Conservation (phyloP, 495 filamentous ascomycete species). For the Tetracladium setigerum region DNA sequence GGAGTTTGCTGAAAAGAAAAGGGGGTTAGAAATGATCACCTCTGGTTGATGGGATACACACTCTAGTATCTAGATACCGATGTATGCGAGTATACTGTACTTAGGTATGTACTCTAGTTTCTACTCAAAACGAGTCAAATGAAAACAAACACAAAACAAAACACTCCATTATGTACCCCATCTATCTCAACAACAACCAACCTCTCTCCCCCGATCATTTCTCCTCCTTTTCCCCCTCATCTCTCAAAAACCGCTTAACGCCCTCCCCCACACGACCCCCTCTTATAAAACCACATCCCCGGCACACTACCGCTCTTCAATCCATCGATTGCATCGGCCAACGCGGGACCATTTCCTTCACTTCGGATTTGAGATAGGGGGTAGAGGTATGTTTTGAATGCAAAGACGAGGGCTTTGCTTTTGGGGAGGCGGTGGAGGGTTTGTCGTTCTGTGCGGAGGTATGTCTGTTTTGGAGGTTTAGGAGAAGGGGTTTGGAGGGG, state of each 20-base stretch:
- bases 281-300: conserved; percentile 62
- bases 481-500: not conserved
- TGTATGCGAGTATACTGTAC: no score
- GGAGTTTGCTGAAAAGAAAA: no score
- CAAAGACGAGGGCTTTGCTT: conserved; percentile 62
- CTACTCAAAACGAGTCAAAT: no score
- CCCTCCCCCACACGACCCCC: conserved; percentile 60
- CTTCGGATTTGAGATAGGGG: conserved; percentile 57
- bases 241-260: conserved; percentile 50
- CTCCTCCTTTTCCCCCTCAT: conserved; percentile 11
- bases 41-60: no score
- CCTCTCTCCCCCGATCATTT: not conserved
- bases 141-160: no score
- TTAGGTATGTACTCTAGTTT: no score
- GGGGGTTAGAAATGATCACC: no score
- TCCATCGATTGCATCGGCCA: conserved; percentile 68
- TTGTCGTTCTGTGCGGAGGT: conserved; percentile 68
- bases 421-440: conserved; percentile 64
- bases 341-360: conserved; percentile 55
- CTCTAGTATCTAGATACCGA: no score
- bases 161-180: not conserved
- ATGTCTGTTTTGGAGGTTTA: conserved; percentile 29
- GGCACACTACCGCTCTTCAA: conserved; percentile 60
- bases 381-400: conserved; percentile 76
- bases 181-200: not conserved